Conservation (phyloP, 2,329 filamentous ascomycete species). For the Cladosporium sp. region DNA sequence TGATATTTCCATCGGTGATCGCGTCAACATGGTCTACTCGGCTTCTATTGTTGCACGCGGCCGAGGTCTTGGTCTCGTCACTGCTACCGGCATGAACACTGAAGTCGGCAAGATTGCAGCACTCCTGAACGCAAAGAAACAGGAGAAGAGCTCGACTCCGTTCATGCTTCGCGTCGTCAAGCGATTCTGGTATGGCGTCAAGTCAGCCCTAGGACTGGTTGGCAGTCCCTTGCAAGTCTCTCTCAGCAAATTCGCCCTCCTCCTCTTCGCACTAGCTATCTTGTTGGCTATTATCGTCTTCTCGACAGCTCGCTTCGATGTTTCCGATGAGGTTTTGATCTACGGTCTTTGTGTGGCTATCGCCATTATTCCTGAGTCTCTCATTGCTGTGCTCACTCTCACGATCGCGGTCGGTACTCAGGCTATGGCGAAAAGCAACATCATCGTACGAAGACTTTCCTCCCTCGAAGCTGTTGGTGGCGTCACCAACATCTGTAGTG, state of each 20-base stretch:
- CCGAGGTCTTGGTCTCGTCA: conserved; percentile 60
- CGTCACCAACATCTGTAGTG: conserved; percentile 66
- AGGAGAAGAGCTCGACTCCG: conserved; percentile 14
- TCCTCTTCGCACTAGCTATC: conserved; percentile 72
- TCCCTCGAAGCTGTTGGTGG: conserved; percentile 64
- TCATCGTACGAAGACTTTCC: conserved; percentile 63
- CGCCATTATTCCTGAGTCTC: conserved; percentile 49
- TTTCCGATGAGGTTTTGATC: conserved; percentile 45
- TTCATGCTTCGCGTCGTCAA: conserved; percentile 10
- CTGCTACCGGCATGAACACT: conserved; percentile 61
- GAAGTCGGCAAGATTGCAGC: conserved; percentile 66
- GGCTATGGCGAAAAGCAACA: conserved; percentile 62
- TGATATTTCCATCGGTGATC: conserved; percentile 57
- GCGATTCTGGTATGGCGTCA: conserved; percentile 13
- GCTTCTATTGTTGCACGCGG: conserved; percentile 64
- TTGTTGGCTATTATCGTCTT: conserved; percentile 68
- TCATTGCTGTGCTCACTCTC: conserved; percentile 66
- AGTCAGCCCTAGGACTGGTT: conserved; percentile 31
- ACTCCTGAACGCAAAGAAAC: conserved; percentile 33
- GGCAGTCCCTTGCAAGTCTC: conserved; percentile 82
- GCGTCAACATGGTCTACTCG: conserved; percentile 63
- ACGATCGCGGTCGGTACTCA: conserved; percentile 64
- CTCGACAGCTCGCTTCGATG: conserved; percentile 54
- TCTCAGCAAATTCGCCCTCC: conserved; percentile 77
- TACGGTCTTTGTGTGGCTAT: conserved; percentile 49